Evolutionary conservation across 2,329 filamentous ascomycete species (phyloP), one percentile per base, ranked within the genome.

Genomic region (Aureobasidium lini): DNA sequence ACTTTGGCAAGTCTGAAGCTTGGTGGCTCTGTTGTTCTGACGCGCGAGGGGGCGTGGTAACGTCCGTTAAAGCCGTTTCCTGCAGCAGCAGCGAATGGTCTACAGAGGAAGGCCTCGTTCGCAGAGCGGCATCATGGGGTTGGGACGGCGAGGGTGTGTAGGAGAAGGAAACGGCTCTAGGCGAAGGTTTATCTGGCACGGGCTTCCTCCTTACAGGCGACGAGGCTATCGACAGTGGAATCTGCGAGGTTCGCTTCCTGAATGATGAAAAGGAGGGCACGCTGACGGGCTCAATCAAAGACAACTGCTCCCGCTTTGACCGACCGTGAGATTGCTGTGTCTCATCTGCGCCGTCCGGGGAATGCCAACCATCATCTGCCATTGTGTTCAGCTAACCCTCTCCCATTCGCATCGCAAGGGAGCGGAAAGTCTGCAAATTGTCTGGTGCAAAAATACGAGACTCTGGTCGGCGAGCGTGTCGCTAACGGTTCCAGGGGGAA

Each of bases 131-230:
- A 60, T 52, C 44, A 46, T 58, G 43, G 28, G 42, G 49, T 48
- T 57, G 44, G 60, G 67, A 68, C 50, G 65, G 76, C 65, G 69
- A 79, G 70, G 65, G 75, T 71, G 67, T 76, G 70, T 68, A 72
- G 64, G 72, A 72, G 66, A 76, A 76, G 49, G 72, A 75, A 57
- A 69, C 69, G 60, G 77, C 72, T 59, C 79, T 69, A 63, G 79
- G 76, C 54, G 79, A 77, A 62, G 74, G 73, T 71, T 76, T 76
- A 61, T 74, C 71, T 62, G 81, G 81, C 62, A 84, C 70, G 66
- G 81, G 80, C 69, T 83, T 83, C 65, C 80, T 75, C 65, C 76
- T 76, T 61, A 82, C 73, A 58, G 75, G 73, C 62, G 76, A 74
- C 42, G 75, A 68, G 23, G 39, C 23, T 61, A 70, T 68, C 37